These are phyloP conservation scores for Rhododendron molle DNA, from an alignment of 148 eudicot genomes.

Conservation along the genomic window DNA sequence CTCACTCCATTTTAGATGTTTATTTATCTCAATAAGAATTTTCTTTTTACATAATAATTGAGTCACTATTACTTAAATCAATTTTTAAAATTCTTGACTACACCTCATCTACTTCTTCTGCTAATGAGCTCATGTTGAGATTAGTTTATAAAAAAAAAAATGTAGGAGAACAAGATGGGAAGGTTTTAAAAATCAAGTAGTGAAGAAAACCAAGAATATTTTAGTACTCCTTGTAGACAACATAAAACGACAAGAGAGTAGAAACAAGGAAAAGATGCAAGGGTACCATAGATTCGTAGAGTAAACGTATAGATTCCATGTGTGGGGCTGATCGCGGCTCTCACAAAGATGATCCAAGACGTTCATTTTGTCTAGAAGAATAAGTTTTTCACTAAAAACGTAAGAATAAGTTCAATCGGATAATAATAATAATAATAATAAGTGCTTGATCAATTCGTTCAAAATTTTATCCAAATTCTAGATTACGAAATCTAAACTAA, in stretches of 20 bases:
- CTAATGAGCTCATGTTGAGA: not conserved
- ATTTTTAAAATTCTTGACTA: not conserved
- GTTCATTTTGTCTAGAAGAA: not conserved
- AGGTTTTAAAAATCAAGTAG: not conserved
- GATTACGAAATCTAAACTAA: not conserved
- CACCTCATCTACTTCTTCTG: not conserved
- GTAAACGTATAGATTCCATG: not conserved
- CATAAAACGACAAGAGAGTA: not conserved
- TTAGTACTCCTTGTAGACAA: not conserved
- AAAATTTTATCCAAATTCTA: not conserved
- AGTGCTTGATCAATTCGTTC: not conserved
- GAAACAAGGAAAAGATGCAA: not conserved
- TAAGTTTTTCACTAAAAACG: too few species aligned
- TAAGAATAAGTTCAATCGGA: too few species aligned
- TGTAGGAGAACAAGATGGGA: not conserved
- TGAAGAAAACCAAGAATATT: not conserved
- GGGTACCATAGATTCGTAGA: not conserved
- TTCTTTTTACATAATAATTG: too few species aligned
- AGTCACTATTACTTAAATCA: not conserved
- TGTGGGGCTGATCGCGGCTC: not conserved
- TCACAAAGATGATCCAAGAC: not conserved
- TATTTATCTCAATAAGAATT: too few species aligned
- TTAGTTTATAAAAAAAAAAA: not conserved
- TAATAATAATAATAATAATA: too few species aligned
- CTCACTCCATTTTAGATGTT: too few species aligned